Percentiles rank a stretch among this genome's conserved stretches.
phyloP scores from a whole-genome alignment of 371 early-diverging fungal genomes.

The Rhizopus sp. region DNA sequence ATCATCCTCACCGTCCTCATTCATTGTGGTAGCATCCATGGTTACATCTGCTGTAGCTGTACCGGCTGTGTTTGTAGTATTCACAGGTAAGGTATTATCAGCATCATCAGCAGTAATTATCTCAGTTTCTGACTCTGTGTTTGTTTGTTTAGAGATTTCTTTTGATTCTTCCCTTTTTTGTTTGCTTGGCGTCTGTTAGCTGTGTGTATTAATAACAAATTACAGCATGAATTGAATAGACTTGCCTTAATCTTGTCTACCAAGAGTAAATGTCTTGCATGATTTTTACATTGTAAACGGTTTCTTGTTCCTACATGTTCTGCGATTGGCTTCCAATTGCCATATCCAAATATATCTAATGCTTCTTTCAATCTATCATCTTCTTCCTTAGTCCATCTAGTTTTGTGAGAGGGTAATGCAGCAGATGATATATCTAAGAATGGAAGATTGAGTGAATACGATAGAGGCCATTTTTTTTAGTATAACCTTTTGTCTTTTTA shows the following conservation, averaged over 20 bases:
- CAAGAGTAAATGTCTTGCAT: constrained; percentile 61
- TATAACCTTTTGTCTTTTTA: constrained; percentile 5
- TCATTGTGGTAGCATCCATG: neutral
- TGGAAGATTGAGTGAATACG: neutral
- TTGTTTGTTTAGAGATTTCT: neutral
- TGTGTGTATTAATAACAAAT: neutral
- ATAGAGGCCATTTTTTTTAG: neutral
- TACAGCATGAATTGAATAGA: neutral
- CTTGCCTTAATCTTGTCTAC: constrained; percentile 47
- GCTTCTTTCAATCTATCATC: constrained; percentile 41
- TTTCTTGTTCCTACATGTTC: constrained; percentile 58
- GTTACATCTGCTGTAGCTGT: too few relatives aligned
- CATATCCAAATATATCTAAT: constrained; percentile 63
- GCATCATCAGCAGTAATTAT: neutral
- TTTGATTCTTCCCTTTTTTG: neutral
- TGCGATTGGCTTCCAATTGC: constrained; percentile 67
- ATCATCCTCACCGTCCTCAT: neutral
- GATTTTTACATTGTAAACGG: constrained; percentile 69
- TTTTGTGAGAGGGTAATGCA: constrained; percentile 64
- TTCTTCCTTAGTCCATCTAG: constrained; percentile 56
- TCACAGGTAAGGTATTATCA: too few relatives aligned
- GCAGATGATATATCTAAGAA: constrained; percentile 43
- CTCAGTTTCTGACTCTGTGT: neutral
- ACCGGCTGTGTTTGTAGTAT: too few relatives aligned
- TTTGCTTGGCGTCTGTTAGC: neutral